A percentile compares a stretch with the other conserved stretches of the same genome.
Evolutionary conservation across 768 basidiomycete species (phyloP).

Genomic region (Tulasnella sp.): DNA sequence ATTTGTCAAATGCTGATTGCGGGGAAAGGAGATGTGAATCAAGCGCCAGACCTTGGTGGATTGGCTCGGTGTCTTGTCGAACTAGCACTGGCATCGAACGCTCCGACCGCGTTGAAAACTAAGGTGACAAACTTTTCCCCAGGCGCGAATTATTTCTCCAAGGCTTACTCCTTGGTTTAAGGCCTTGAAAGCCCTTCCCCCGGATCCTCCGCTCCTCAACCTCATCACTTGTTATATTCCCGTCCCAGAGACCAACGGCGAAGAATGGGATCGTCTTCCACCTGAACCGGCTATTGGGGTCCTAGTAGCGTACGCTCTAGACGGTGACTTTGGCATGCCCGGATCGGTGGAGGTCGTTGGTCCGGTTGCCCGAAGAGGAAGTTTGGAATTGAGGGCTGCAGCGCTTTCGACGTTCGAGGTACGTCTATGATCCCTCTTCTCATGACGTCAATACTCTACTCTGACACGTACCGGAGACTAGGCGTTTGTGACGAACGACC

Average conservation of each 20-base stretch:
- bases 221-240: slow-evolving; percentile 66
- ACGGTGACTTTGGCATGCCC: slow-evolving; percentile 68
- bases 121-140: slow-evolving; percentile 39
- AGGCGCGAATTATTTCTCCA: neutral
- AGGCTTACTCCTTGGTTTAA: slow-evolving; percentile 26
- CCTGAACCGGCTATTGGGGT: slow-evolving; percentile 72
- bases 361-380: slow-evolving; percentile 51
- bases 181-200: slow-evolving; percentile 54
- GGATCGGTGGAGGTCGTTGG: slow-evolving; percentile 36
- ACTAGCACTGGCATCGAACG: slow-evolving; percentile 86
- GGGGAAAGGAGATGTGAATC: slow-evolving; percentile 35
- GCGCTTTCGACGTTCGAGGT: slow-evolving; percentile 84
- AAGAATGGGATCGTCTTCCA: slow-evolving; percentile 88
- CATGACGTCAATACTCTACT: neutral
- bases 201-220: slow-evolving; percentile 58
- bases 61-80: slow-evolving; percentile 73
- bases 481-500: slow-evolving; percentile 51
- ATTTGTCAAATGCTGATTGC: slow-evolving; percentile 78
- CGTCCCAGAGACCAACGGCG: slow-evolving; percentile 74
- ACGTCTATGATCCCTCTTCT: slow-evolving; percentile 20
- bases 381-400: slow-evolving; percentile 63
- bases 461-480: slow-evolving; percentile 27
- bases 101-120: slow-evolving; percentile 77
- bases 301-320: slow-evolving; percentile 70
- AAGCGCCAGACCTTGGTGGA: slow-evolving; percentile 36